A percentile compares a stretch with the other conserved stretches of the same genome.
Conservation (phyloP, 345 rosid genomes). For the Microthlaspi erraticum region DNA sequence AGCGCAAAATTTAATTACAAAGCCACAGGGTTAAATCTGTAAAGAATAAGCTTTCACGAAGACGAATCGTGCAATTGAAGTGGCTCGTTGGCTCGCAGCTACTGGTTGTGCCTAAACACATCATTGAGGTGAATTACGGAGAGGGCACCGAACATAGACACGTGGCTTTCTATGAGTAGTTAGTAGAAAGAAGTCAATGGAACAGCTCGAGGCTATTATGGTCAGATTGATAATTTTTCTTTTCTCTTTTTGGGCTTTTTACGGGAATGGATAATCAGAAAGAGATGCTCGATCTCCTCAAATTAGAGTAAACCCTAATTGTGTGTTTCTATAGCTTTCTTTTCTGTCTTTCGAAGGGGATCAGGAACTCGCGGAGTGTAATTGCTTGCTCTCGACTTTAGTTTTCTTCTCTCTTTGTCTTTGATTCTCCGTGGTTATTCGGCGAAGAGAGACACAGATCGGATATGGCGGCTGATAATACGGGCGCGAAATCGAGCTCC, state of each 20-base stretch:
- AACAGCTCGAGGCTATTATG: constrained; percentile 19
- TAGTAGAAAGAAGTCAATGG: background rate
- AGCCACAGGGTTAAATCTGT: background rate
- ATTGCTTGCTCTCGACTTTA: constrained; percentile 18
- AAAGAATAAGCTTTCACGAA: too few relatives aligned
- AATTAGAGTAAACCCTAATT: constrained; percentile 55
- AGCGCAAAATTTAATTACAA: background rate
- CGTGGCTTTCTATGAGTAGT: background rate
- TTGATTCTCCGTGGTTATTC: constrained; percentile 26
- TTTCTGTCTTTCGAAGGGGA: constrained; percentile 21
- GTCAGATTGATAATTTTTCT: constrained; percentile 1
- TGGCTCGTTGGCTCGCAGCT: constrained; percentile 25
- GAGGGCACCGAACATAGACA: background rate
- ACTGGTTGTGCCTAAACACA: constrained; percentile 19
- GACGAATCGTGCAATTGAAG: constrained; percentile 8
- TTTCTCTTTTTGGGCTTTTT: constrained; percentile 26
- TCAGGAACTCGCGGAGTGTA: constrained; percentile 30
- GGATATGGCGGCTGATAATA: constrained; percentile 67
- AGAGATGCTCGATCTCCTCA: constrained; percentile 39
- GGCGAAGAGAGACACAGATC: constrained; percentile 40
- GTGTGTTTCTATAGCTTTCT: constrained; percentile 27
- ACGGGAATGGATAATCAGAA: constrained; percentile 34
- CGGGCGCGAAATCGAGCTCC: constrained; percentile 64
- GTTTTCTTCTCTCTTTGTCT: constrained; percentile 10
- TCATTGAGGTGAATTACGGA: constrained; percentile 7